Evolutionary conservation across 2,329 filamentous ascomycete genomes (phyloP).

Genomic region (Exophiala oligosperma): DNA sequence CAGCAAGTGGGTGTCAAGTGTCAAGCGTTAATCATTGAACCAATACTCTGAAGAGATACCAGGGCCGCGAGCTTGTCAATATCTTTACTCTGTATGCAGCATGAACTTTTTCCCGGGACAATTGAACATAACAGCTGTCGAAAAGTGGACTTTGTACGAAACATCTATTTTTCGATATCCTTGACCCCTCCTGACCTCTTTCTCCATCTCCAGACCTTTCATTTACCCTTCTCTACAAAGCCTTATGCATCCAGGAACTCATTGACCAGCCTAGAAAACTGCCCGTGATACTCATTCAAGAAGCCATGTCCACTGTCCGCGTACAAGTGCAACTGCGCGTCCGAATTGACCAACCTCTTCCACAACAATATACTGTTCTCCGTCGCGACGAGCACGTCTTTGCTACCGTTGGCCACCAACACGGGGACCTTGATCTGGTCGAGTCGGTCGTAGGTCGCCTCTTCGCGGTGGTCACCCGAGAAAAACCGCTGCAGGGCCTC

Average conservation of each 20-base stretch:
- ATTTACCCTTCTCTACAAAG: background rate
- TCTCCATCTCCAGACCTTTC: background rate
- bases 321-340: conserved; percentile 18
- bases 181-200: too few species aligned
- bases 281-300: conserved; percentile 15
- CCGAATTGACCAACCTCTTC: conserved; percentile 10
- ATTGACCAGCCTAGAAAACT: conserved; percentile 18
- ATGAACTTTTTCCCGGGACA: too few species aligned
- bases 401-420: conserved; percentile 19
- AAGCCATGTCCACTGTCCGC: conserved; percentile 19
- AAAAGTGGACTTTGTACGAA: too few species aligned
- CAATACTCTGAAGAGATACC: too few species aligned
- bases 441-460: conserved; percentile 14
- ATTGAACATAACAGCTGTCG: too few species aligned
- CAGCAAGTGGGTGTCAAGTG: too few species aligned
- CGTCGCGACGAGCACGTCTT: conserved; percentile 17
- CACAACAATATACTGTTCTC: conserved; percentile 18
- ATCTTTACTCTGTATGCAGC: too few species aligned
- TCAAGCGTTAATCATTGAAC: too few species aligned
- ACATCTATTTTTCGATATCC: too few species aligned
- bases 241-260: conserved; percentile 14
- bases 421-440: conserved; percentile 11
- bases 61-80: too few species aligned
- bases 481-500: conserved; percentile 8
- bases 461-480: conserved; percentile 11